These are phyloP conservation scores for Kitagawia praeruptora DNA, from an alignment of 129 eudicot genomes.

Conservation along the genomic window DNA sequence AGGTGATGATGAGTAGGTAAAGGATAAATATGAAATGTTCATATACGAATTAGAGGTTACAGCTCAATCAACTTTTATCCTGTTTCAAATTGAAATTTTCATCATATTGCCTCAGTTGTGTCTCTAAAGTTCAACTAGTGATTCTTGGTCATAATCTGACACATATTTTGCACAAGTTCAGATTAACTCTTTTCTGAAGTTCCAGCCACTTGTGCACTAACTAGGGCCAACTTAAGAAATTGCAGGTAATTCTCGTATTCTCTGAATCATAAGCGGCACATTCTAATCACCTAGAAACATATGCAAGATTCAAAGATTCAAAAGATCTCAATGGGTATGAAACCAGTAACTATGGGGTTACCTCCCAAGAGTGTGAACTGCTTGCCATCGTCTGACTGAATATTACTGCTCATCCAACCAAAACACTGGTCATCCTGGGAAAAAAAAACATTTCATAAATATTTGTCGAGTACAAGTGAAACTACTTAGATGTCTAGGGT, in stretches of 20 bases:
- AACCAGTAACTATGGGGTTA: conserved; percentile 8
- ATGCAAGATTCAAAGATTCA: neutral
- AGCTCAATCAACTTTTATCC: neutral
- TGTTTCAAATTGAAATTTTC: neutral
- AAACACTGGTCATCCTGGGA: conserved; percentile 61
- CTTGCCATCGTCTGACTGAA: conserved; percentile 65
- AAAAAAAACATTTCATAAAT: neutral
- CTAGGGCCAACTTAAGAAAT: neutral
- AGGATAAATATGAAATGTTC: neutral
- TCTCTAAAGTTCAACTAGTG: neutral
- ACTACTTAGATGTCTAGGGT: neutral
- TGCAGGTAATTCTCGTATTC: neutral
- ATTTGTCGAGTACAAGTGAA: neutral
- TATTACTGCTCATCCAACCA: conserved; percentile 70
- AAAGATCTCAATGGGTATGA: neutral
- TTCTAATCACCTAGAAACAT: neutral
- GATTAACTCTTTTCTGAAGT: neutral
- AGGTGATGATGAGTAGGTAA: neutral
- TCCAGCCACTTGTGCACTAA: neutral
- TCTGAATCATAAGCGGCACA: neutral
- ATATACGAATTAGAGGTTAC: neutral
- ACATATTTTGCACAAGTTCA: neutral
- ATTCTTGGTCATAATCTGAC: neutral
- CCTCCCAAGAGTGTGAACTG: conserved; percentile 84
- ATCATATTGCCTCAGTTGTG: neutral